Evolutionary conservation across 2,329 filamentous ascomycete genomes (phyloP), one percentile per base, ranked within the genome.

Genomic region (Trichoderma lentiforme): DNA sequence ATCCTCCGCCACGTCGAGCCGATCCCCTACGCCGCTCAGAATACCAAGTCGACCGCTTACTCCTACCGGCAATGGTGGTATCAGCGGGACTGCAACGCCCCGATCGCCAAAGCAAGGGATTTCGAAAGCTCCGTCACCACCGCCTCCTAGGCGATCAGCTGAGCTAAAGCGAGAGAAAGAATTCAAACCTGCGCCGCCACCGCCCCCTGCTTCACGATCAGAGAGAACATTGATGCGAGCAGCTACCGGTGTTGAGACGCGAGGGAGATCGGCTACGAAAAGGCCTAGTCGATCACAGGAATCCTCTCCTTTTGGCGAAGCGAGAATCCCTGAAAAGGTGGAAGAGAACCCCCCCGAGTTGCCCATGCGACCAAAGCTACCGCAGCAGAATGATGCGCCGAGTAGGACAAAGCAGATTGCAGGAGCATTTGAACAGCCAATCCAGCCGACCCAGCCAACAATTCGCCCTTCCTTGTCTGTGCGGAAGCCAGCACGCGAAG

Each of bases 291-390:
- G 43, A 34, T 73, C 67, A 0, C 80, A 84, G 73, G 82, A 84
- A 77, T 78, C 90, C 0, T 97, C 95, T 1, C 95, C 95, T 0
- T 97, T 98, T 78, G 94, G 94, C 43, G 94, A 94, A 21, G 94
- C 95, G 0, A 91, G 90, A 75, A 95, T 92, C 78, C 88, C 89
- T 5, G 90, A 87, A 69, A 72, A 43, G 36, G 53, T 84, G 0
- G 84, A 83, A n/a, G 82, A 83, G n/a, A 82, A 83, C 7, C 85
- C 85, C 8, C 86, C 87, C 1, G 82, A 81, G 70, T 83, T 87
- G 58, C 86, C 83, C 21, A 83, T 80, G 7, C 82, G 87, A 14
- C 86, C 86, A 60, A 86, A 87, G 34, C 88, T 87, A 2, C 78
- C 76, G 11, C 74, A 74, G 0, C 76, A 77, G 6, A 76, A 72